A percentile compares a stretch with the other conserved stretches of the same genome.
Evolutionary conservation across 192 early-diverging fungal genomes (phyloP).

Genomic region (Backusella luteola): DNA sequence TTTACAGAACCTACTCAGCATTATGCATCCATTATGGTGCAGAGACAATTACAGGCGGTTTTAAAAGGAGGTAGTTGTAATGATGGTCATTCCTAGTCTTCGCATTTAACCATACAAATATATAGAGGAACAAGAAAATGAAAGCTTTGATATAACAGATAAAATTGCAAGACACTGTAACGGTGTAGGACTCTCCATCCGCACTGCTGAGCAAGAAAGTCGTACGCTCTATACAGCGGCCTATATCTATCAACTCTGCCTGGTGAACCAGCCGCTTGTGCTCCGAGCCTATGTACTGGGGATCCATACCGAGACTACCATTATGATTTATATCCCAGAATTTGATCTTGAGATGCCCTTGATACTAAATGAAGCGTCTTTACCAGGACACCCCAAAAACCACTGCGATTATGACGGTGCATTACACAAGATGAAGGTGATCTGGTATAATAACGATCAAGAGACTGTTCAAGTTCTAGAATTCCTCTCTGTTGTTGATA

Average conservation of each 20-base stretch:
- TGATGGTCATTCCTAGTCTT: no score
- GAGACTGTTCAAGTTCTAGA: neutral
- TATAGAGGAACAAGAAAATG: neutral
- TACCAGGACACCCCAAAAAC: neutral
- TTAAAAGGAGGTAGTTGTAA: neutral
- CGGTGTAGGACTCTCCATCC: neutral
- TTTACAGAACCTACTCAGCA: neutral
- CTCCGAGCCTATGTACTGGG: neutral
- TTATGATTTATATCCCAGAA: conserved; percentile 1
- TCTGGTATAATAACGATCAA: neutral
- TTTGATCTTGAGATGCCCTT: conserved; percentile 3
- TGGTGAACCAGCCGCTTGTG: neutral
- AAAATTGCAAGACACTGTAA: conserved; percentile 10
- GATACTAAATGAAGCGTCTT: neutral
- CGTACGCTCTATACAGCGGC: conserved; percentile 3
- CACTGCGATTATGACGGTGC: neutral
- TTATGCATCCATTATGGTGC: conserved; percentile 5
- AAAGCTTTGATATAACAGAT: conserved; percentile 1
- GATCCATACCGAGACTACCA: neutral
- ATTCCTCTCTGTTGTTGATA: neutral
- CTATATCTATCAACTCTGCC: neutral
- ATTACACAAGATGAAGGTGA: neutral
- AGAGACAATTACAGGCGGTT: neutral
- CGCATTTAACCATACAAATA: neutral
- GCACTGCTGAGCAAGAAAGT: neutral